A percentile compares a stretch with the other conserved stretches of the same genome.
phyloP scores from a whole-genome alignment of 169 alveolate genomes.

The Neospora caninum region DNA sequence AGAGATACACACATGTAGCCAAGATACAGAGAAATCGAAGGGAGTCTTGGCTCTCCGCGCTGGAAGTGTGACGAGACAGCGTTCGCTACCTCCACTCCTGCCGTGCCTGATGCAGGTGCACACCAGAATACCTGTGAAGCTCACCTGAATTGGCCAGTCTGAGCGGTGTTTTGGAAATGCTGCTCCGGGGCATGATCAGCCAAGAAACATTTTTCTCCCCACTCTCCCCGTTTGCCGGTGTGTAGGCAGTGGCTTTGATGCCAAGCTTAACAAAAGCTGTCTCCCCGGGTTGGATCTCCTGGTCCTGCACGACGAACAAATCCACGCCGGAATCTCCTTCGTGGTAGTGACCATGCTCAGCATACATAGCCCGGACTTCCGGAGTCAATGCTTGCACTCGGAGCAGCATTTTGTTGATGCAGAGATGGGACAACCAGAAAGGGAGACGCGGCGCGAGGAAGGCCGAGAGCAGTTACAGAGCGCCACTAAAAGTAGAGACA shows the following conservation, averaged over 20 bases:
- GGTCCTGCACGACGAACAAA: slow-evolving; percentile 85
- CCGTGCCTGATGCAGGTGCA: no score
- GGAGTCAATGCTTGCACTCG: slow-evolving; percentile 42
- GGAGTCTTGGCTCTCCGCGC: no score
- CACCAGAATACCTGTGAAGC: not conserved
- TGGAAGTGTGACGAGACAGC: no score
- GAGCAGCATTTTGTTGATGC: slow-evolving; percentile 30
- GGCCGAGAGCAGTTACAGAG: not conserved
- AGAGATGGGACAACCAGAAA: not conserved
- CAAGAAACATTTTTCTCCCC: slow-evolving; percentile 69
- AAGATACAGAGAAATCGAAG: no score
- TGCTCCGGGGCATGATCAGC: slow-evolving; percentile 87
- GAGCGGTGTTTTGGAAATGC: slow-evolving; percentile 90
- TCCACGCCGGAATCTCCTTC: slow-evolving; percentile 92
- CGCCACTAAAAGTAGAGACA: not conserved
- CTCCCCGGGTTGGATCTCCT: slow-evolving; percentile 82
- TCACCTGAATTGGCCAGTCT: slow-evolving; percentile 87
- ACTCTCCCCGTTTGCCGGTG: slow-evolving; percentile 28
- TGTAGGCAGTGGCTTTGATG: slow-evolving; percentile 87
- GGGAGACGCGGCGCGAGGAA: not conserved
- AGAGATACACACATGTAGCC: no score
- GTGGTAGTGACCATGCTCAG: slow-evolving; percentile 81
- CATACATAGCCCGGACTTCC: slow-evolving; percentile 45
- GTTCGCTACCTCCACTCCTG: no score
- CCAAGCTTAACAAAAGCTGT: slow-evolving; percentile 87